Evolutionary conservation across 441 rosid species (phyloP), one percentile per base, ranked within the genome.

Genomic region (Erodium moschatum): DNA sequence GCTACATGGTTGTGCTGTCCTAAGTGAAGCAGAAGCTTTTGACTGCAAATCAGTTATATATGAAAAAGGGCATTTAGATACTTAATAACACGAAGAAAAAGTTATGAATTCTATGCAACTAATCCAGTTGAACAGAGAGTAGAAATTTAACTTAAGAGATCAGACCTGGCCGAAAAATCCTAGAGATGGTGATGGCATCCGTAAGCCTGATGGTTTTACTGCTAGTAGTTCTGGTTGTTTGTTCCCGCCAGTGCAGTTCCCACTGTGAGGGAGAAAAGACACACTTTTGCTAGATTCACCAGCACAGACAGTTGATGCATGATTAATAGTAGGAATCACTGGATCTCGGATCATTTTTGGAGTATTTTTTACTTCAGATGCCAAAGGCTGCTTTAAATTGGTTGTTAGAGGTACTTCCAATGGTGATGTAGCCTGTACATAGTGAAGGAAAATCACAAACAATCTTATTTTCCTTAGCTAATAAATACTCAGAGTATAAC

Each of bases 171-270:
- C 72, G 81, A 93, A 93, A 77, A 85, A 91, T 73, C 96, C 84
- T 73, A 91, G 66, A 65, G 98, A 91, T 65, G 98, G 97, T 42
- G 92, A 88, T 67, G 97, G 98, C 87, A 76, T 81, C 79, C 97
- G 86, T 78, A 93, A 82, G 71, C 97, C 93, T 67, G 97, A 85
- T 73, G 93, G 86, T 76, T 88, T 89, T 69, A 82, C 81, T 46
- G 61, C 58, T 76, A 66, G 87, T 9, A 76, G 68, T 72, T 79
- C 78, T 66, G 79, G 19, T 72, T 67, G 85, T 73, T 29, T 69
- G 70, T 69, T 76, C 67, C 67, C 82, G 69, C 67, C 68, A 58
- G 58, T 66, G 65, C 15, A 24, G 69, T 46, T 64, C 76, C 69
- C 67, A 69, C 68, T 81, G 74, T 78, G 80, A 62, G 82, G 75